Evolutionary conservation across 2,329 filamentous ascomycete genomes (phyloP).

Genomic region (Neofusicoccum sp.): DNA sequence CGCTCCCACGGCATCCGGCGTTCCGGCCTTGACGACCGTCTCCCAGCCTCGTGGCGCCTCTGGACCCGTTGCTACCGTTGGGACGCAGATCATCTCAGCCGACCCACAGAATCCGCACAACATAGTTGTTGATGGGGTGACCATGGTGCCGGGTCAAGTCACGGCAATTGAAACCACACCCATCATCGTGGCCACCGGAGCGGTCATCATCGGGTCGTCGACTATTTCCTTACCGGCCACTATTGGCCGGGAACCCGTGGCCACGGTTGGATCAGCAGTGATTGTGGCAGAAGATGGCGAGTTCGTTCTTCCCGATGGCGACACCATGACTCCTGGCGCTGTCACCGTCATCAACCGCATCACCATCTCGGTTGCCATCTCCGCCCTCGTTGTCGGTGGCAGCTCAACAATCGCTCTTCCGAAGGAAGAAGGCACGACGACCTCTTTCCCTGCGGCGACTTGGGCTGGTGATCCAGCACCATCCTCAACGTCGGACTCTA

Average conservation of each 20-base stretch:
- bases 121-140: background rate
- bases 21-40: background rate
- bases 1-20: background rate
- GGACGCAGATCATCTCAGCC: background rate
- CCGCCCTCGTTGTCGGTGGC: background rate
- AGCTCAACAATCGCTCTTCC: background rate
- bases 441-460: background rate
- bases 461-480: too few species aligned
- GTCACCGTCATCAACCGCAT: background rate
- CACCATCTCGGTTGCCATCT: background rate
- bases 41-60: background rate
- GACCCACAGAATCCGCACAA: conserved; percentile 7
- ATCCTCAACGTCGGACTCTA: too few species aligned
- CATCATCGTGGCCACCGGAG: conserved; percentile 4
- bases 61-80: conserved; percentile 4
- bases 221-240: background rate
- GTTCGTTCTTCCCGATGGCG: background rate
- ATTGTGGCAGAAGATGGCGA: background rate
- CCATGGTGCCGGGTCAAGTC: background rate
- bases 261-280: background rate
- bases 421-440: background rate
- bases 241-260: background rate
- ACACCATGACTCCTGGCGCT: background rate
- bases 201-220: background rate
- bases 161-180: background rate